A percentile compares a stretch with the other conserved stretches of the same genome.
Conservation (phyloP, 257 asterid species). For the Primulina eburnea region DNA sequence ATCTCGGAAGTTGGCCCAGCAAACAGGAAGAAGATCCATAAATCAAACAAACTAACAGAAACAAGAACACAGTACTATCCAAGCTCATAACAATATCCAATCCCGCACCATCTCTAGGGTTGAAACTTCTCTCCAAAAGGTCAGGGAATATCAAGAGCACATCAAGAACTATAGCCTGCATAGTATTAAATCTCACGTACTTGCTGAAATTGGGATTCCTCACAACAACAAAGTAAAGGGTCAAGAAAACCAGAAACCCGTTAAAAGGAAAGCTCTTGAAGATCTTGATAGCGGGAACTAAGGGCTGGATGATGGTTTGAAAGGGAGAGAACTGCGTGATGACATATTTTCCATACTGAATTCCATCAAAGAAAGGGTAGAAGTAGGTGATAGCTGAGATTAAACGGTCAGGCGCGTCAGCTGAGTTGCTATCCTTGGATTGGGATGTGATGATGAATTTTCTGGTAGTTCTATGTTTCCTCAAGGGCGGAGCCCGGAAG, state of each 20-base stretch:
- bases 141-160: conserved; percentile 92
- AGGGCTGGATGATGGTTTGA: conserved; percentile 65
- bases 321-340: conserved; percentile 76
- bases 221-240: conserved; percentile 83
- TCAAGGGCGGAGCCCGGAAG: conserved; percentile 29
- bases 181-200: conserved; percentile 89
- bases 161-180: conserved; percentile 98
- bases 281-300: conserved; percentile 78
- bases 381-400: conserved; percentile 85
- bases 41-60: conserved; percentile 64
- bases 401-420: conserved; percentile 80
- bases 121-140: conserved; percentile 77
- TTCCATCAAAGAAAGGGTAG: conserved; percentile 94
- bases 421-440: conserved; percentile 61
- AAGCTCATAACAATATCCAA: conserved; percentile 87
- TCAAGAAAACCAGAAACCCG: conserved; percentile 72
- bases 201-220: conserved; percentile 85
- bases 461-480: conserved; percentile 21
- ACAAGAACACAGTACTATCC: conserved; percentile 93
- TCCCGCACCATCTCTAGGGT: conserved; percentile 80
- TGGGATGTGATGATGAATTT: conserved; percentile 33
- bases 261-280: conserved; percentile 90
- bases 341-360: conserved; percentile 84
- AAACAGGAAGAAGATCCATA: conserved; percentile 81
- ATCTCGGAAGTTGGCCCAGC: conserved; percentile 77